Conservation (phyloP, 306 rosid species). For the Pachyrhizus erosus region DNA sequence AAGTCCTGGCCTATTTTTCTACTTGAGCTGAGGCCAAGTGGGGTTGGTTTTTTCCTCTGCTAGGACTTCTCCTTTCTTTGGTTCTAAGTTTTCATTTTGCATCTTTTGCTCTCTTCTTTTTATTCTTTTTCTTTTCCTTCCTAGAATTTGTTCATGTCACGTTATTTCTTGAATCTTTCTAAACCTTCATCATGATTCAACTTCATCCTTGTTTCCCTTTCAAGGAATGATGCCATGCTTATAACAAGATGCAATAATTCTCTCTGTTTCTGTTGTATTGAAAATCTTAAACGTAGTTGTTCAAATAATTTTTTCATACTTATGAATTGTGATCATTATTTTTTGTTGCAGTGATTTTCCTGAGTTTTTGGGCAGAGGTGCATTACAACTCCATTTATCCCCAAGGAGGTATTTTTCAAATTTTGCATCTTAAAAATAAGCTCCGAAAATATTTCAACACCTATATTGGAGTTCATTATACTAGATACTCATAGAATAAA, state of each 20-base stretch:
- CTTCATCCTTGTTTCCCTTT: neutral
- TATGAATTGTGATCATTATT: neutral
- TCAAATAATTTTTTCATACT: neutral
- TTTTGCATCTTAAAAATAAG: constrained; percentile 1
- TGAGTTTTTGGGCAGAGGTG: constrained; percentile 96
- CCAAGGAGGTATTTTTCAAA: constrained; percentile 67
- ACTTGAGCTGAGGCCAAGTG: neutral
- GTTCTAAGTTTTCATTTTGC: neutral
- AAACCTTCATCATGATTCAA: neutral
- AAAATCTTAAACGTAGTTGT: neutral
- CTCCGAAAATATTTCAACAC: neutral
- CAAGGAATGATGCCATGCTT: neutral
- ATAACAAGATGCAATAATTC: neutral
- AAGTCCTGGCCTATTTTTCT: neutral
- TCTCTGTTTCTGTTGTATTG: neutral
- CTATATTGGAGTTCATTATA: neutral
- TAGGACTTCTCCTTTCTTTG: neutral
- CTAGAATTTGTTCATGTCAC: neutral
- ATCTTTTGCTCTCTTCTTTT: neutral
- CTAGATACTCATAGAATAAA: neutral
- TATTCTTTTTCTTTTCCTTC: neutral
- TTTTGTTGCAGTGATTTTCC: constrained; percentile 64
- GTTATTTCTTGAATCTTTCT: neutral
- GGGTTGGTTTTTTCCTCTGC: neutral
- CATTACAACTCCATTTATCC: constrained; percentile 88